A percentile compares a stretch with the other conserved stretches of the same genome.
These are phyloP conservation scores for Podaxis pistillaris DNA, from an alignment of 768 basidiomycete species.

Conservation along the genomic window DNA sequence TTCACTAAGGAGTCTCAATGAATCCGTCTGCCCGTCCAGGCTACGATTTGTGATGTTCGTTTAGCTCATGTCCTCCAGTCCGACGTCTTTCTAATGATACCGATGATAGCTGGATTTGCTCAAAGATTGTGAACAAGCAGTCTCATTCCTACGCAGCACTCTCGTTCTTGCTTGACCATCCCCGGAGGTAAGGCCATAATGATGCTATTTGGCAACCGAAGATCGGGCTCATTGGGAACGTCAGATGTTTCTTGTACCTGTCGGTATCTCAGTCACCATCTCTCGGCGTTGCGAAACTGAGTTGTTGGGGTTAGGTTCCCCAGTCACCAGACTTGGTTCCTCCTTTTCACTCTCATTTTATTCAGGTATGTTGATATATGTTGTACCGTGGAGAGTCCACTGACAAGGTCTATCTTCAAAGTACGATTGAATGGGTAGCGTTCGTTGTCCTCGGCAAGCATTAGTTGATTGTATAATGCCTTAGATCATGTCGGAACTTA, in stretches of 20 bases:
- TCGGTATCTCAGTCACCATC: constrained; percentile 20
- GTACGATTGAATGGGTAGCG: constrained; percentile 64
- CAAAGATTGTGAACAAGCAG: constrained; percentile 42
- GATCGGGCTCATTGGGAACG: background rate
- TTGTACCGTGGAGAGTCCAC: background rate
- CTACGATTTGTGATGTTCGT: constrained; percentile 62
- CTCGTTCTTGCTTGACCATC: constrained; percentile 76
- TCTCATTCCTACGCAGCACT: constrained; percentile 54
- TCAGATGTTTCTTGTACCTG: constrained; percentile 65
- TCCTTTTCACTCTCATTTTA: constrained; percentile 49
- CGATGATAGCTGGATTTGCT: constrained; percentile 54
- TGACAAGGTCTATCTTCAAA: constrained; percentile 20
- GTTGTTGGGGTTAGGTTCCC: constrained; percentile 45
- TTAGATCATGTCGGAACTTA: background rate
- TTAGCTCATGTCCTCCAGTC: background rate
- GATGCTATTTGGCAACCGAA: background rate
- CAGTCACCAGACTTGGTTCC: constrained; percentile 74
- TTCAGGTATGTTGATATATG: constrained; percentile 45
- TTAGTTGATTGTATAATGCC: background rate
- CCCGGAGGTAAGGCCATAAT: constrained; percentile 47
- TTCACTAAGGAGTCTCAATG: background rate
- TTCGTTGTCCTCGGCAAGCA: constrained; percentile 60
- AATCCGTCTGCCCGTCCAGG: constrained; percentile 26
- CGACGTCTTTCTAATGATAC: background rate
- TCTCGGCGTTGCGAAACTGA: background rate